Conservation (phyloP, 257 asterid species). For the Fraxinus americana region DNA sequence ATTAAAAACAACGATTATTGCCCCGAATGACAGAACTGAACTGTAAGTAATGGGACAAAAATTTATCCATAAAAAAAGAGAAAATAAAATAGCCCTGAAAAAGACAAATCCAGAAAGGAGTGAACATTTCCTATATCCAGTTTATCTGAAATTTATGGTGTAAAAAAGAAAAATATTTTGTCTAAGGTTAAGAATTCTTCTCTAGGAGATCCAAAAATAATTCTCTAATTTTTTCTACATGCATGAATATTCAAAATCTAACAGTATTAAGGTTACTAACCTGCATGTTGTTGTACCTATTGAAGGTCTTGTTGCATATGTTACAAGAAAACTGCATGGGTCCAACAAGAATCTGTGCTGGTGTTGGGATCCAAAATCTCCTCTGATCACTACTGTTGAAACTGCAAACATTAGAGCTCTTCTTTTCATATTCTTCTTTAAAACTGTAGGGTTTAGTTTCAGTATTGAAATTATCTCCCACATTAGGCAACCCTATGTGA, state of each 20-base stretch:
- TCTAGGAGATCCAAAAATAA: not conserved
- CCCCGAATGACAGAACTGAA: no score
- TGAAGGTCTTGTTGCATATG: slow-evolving; percentile 87
- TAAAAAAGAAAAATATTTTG: no score
- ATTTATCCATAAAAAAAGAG: no score
- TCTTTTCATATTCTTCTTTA: slow-evolving; percentile 36
- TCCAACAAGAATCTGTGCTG: slow-evolving; percentile 90
- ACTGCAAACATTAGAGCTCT: slow-evolving; percentile 23
- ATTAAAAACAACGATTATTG: no score
- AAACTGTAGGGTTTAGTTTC: slow-evolving; percentile 21
- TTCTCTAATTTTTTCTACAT: not conserved
- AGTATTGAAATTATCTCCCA: slow-evolving; percentile 21
- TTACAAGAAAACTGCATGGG: slow-evolving; percentile 91
- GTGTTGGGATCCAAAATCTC: slow-evolving; percentile 92
- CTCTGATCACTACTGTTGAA: slow-evolving; percentile 34
- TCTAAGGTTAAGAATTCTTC: no score
- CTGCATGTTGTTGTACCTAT: slow-evolving; percentile 98
- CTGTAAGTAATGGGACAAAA: no score
- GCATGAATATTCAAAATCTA: not conserved
- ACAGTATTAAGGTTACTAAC: slow-evolving; percentile 37
- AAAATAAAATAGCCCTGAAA: no score
- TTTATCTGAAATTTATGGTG: not conserved
- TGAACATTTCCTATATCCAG: not conserved
- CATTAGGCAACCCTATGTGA: slow-evolving; percentile 77
- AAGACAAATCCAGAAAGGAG: no score